phyloP scores from a whole-genome alignment of 768 basidiomycete species.

The Termitomyces sp. region DNA sequence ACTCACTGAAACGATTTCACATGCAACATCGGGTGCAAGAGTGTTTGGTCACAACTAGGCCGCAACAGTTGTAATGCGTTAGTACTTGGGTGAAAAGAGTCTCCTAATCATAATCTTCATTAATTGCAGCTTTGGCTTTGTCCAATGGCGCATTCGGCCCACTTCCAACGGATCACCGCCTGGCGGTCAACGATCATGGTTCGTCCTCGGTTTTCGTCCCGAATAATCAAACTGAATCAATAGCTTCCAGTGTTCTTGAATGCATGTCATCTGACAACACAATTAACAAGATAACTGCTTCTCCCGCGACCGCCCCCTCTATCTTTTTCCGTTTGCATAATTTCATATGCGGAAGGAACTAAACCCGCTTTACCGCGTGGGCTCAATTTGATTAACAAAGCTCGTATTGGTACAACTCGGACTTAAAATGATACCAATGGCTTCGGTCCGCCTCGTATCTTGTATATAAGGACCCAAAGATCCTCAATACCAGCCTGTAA shows the following conservation, averaged over 20 bases:
- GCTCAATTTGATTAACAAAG: background rate
- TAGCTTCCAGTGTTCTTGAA: background rate
- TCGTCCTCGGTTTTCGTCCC: background rate
- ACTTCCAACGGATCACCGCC: too few relatives aligned
- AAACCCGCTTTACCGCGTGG: background rate
- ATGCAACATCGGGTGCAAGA: too few relatives aligned
- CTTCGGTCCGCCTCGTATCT: background rate
- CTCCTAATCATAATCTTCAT: too few relatives aligned
- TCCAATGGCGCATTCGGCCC: too few relatives aligned
- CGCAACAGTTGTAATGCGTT: too few relatives aligned
- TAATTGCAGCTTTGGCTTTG: too few relatives aligned
- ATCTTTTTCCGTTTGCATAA: background rate
- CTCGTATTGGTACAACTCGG: background rate
- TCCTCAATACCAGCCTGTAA: background rate
- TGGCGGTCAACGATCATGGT: background rate
- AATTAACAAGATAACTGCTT: background rate
- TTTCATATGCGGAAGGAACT: background rate
- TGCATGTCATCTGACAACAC: background rate
- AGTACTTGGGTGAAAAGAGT: too few relatives aligned
- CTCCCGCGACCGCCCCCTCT: background rate
- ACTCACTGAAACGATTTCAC: too few relatives aligned
- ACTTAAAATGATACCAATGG: background rate
- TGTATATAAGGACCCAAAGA: background rate
- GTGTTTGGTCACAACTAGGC: too few relatives aligned
- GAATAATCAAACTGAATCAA: background rate